phyloP scores from a whole-genome alignment of 345 rosid species.

The Moricandia arvensis region DNA sequence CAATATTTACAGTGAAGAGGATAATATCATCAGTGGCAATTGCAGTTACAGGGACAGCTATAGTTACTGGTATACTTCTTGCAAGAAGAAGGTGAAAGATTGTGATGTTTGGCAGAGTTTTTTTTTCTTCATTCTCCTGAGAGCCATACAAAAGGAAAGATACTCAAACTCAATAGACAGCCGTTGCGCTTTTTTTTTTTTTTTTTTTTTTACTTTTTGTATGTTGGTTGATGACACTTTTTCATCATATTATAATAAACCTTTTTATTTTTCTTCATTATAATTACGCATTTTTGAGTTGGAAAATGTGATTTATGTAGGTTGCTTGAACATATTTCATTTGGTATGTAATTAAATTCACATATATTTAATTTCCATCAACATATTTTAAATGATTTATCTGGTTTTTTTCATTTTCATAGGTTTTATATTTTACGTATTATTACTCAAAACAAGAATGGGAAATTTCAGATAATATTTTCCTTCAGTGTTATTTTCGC shows the following conservation, averaged over 20 bases:
- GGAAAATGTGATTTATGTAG: too few relatives aligned
- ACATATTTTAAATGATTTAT: too few relatives aligned
- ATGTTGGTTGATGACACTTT: background rate
- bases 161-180: conserved; percentile 17
- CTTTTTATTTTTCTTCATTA: conserved; percentile 59
- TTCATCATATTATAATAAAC: background rate
- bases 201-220: background rate
- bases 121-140: conserved; percentile 12
- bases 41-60: conserved; percentile 68
- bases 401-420: too few relatives aligned
- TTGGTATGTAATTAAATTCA: too few relatives aligned
- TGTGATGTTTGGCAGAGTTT: conserved; percentile 8
- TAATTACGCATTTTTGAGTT: too few relatives aligned
- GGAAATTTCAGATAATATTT: too few relatives aligned
- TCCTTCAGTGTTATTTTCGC: too few relatives aligned
- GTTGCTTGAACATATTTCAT: too few relatives aligned
- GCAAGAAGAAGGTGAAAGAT: conserved; percentile 52
- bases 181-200: background rate
- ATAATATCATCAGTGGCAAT: conserved; percentile 63
- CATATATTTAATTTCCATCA: too few relatives aligned
- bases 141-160: conserved; percentile 13
- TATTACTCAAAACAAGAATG: too few relatives aligned
- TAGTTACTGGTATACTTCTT: conserved; percentile 62
- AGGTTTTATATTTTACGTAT: too few relatives aligned
- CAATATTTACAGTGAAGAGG: conserved; percentile 46